Evolutionary conservation across 2,329 filamentous ascomycete genomes (phyloP), one percentile per base, ranked within the genome.

Genomic region (Colletotrichum limetticola): DNA sequence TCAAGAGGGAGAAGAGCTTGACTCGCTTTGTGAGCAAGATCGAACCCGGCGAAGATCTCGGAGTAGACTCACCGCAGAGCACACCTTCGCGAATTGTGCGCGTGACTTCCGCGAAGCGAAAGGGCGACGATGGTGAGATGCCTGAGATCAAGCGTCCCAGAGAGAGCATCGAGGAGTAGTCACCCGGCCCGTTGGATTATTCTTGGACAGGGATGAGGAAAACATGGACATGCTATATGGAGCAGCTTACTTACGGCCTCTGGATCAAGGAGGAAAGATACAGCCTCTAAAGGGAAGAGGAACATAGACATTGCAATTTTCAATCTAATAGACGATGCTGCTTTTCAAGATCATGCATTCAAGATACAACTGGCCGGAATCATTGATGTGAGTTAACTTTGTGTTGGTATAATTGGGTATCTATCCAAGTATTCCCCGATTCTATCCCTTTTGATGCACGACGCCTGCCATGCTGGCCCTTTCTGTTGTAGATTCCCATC

Each of bases 401-500:
- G 14, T 32, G 37, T 57, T 46, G 55, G 35, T 46, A 28, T 57
- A 19, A 32, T 22, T 24, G 59, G 66, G 59, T 64, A 68, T 68
- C 49, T 56, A 24, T 68, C 30, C 59, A 46, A 22, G 46, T 46
- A 24, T 56, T 53, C 16, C 16, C 53, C 19, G 12, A 16, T 24
- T 63, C 28, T 32, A 46, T 46, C 4, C 53, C 22, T 9, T 56
- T 56, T 42, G 37, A 19, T 65, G 56, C 52, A 65, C 62, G 30
- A 42, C 16, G 24, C 32, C 30, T 5, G n/a, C 30, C 28, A 22
- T 1, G 5, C n/a, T 22, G 14, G 16, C 8, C 49, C 22, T 30
- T 24, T 14, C n/a, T 57, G 37, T 37, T 28, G n/a, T 30, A 9
- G 19, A n/a, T 49, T 49, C 42, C 42, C 42, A 49, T 49, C 42